Evolutionary conservation across 192 early-diverging fungal species (phyloP).

Genomic region (Backusella tuberculispora): DNA sequence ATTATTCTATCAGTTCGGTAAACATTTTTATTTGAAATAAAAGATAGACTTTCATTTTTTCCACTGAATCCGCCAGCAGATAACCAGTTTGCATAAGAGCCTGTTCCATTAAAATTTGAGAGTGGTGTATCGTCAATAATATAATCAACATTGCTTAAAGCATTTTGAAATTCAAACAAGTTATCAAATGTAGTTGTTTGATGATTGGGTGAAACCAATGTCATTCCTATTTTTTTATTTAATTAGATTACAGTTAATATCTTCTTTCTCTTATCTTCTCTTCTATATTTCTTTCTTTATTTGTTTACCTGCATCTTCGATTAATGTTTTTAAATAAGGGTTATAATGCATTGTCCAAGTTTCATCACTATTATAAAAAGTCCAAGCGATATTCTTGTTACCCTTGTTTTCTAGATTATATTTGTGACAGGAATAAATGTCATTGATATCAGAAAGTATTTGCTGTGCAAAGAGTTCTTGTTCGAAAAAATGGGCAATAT

Average conservation of each 20-base stretch:
- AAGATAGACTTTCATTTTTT: neutral
- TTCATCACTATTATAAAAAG: neutral
- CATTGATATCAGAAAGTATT: neutral
- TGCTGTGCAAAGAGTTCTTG: neutral
- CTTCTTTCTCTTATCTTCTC: neutral
- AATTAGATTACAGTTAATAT: neutral
- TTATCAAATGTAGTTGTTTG: slow-evolving; percentile 5
- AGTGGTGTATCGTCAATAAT: slow-evolving; percentile 20
- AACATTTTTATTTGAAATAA: slow-evolving; percentile 12
- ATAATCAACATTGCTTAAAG: slow-evolving; percentile 9
- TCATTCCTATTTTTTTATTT: neutral
- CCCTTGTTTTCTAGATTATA: slow-evolving; percentile 7
- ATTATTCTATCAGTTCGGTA: slow-evolving; percentile 6
- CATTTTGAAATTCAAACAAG: neutral
- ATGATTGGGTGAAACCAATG: neutral
- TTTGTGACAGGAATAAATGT: neutral
- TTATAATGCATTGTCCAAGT: neutral
- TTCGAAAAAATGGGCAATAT: slow-evolving; percentile 21
- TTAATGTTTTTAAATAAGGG: neutral
- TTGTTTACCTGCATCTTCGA: slow-evolving; percentile 18
- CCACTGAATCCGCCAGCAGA: slow-evolving; percentile 2
- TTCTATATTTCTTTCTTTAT: too few species aligned
- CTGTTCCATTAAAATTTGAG: neutral
- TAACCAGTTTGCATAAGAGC: slow-evolving; percentile 16
- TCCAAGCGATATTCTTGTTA: neutral